Evolutionary conservation across 176 grass and related monocot species (phyloP), one percentile per base, ranked within the genome.

Genomic region (Paspalum vaginatum): DNA sequence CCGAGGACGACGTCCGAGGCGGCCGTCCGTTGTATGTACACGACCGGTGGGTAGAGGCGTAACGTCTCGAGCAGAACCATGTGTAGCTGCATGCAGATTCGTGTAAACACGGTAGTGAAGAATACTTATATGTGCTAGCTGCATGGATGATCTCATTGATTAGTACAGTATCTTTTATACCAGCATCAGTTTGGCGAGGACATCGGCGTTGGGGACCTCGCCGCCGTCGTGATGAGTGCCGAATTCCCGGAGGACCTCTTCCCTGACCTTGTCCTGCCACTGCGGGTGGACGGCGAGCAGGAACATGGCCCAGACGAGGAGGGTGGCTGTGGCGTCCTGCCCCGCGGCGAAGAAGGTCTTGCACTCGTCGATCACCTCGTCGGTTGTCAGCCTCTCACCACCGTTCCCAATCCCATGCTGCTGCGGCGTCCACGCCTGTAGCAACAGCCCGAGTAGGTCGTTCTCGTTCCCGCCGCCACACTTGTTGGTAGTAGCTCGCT

Each of bases 281-380:
- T 76, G 16, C 0, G 51, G 78, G 26, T 91, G 70, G 39, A 25
- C 50, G 48, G 61, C 51, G 40, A 92, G 64, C 27, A 92, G 67
- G 68, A 88, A 86, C 61, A 86, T 80, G 4, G 24, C 11, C 89
- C 89, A 91, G 3, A 70, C 72, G n/a, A 91, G 74, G 37, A 74
- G 79, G 5, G 26, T 65, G 17, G 82, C 52, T 0, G 78, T 75
- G 1, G 85, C 79, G 8, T 91, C 89, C 7, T 91, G 67, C 16
- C 89, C 89, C 0, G 89, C 81, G 21, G 44, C 63, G 22, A 81
- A 91, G 65, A 88, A 82, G 50, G 78, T 87, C 81, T 91, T 91
- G 77, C 81, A 85, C 66, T 91, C 81, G 14, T 81, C 77, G 20
- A 91, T 61, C 14, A 85, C 84, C 72, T 91, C 89, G 0, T 81